phyloP scores from a whole-genome alignment of 768 basidiomycete genomes.

The Naganishia vishniacii region DNA sequence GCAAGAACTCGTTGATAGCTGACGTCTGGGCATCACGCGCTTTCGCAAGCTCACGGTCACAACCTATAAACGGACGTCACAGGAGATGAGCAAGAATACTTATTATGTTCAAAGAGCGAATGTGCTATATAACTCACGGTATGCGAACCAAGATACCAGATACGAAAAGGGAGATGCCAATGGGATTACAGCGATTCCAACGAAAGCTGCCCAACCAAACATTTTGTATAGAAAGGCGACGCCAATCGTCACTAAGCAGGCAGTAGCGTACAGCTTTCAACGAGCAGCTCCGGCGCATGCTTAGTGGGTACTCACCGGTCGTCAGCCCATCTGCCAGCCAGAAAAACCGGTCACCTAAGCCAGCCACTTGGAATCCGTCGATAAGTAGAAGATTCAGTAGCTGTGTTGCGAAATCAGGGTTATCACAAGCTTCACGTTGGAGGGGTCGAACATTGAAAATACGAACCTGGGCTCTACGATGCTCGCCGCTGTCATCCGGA shows the following conservation, averaged over 20 bases:
- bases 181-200: conserved; percentile 39
- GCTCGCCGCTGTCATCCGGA: conserved; percentile 24
- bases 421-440: too few relatives aligned
- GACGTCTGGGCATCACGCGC: conserved; percentile 36
- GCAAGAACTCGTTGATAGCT: conserved; percentile 40
- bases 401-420: conserved; percentile 2
- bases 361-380: conserved; percentile 35
- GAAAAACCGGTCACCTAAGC: conserved; percentile 34
- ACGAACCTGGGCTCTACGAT: conserved; percentile 17
- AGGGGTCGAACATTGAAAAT: too few relatives aligned
- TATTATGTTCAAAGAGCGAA: too few relatives aligned
- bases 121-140: conserved; percentile 25
- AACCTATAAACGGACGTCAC: conserved; percentile 25
- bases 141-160: conserved; percentile 29
- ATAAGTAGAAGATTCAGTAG: conserved; percentile 40
- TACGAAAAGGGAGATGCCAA: conserved; percentile 31
- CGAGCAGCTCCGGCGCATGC: too few relatives aligned
- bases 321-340: conserved; percentile 31
- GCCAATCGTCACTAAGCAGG: conserved; percentile 34
- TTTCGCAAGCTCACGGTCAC: conserved; percentile 37
- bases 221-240: conserved; percentile 34
- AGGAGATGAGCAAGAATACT: background rate
- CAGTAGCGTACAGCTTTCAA: conserved; percentile 4
- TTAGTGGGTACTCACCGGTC: conserved; percentile 18
- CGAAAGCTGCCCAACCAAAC: conserved; percentile 40